These are phyloP conservation scores for Backusella luteola DNA, from an alignment of 192 early-diverging fungal genomes.

Conservation along the genomic window DNA sequence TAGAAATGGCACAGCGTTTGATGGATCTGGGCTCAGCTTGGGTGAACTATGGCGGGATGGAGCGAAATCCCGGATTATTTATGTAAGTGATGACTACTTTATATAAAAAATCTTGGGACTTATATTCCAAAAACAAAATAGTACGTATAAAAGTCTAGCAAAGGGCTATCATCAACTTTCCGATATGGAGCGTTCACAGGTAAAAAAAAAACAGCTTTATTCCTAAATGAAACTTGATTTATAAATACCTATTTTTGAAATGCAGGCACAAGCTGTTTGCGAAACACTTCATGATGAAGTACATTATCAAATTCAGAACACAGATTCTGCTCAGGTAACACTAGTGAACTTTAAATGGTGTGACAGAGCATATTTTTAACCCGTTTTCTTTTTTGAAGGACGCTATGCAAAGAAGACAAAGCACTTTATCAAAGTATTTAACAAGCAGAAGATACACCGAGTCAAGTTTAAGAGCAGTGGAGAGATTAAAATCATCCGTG, in stretches of 20 bases:
- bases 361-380: not conserved
- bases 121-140: not conserved
- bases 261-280: not conserved
- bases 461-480: constrained; percentile 21
- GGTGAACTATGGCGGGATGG: constrained; percentile 26
- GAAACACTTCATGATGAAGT: constrained; percentile 21
- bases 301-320: constrained; percentile 27
- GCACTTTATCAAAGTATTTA: constrained; percentile 25
- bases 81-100: constrained; percentile 15
- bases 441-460: constrained; percentile 21
- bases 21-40: constrained; percentile 20
- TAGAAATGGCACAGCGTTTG: constrained; percentile 16
- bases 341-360: not conserved
- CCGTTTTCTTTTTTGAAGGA: not conserved
- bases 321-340: constrained; percentile 22
- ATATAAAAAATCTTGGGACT: not conserved
- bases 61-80: constrained; percentile 31
- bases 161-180: constrained; percentile 25
- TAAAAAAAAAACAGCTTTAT: not conserved
- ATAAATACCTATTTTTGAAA: not conserved
- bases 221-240: not conserved
- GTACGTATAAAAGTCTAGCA: constrained; percentile 25
- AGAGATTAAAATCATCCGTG: constrained; percentile 31
- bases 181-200: constrained; percentile 28
- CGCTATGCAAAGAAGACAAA: constrained; percentile 19